Conservation (phyloP, 2,329 filamentous ascomycete genomes). For the Albophoma yamanashiensis region DNA sequence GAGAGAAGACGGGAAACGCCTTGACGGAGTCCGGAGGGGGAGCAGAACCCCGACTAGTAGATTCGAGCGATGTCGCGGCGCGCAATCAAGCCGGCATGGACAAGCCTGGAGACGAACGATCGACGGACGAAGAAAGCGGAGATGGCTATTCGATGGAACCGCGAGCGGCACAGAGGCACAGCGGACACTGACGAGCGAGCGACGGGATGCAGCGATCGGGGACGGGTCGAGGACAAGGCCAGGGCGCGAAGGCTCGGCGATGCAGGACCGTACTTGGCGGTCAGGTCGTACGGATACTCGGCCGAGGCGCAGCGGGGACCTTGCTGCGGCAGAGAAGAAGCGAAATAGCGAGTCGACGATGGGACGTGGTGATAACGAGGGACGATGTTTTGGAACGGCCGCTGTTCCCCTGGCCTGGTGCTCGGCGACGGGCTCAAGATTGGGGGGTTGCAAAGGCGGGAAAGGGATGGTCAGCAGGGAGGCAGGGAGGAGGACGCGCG, state of each 20-base stretch:
- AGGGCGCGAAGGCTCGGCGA: neutral
- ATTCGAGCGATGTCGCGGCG: neutral
- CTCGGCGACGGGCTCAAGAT: neutral
- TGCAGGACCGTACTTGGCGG: neutral
- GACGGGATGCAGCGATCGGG: neutral
- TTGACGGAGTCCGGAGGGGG: neutral
- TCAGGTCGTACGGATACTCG: neutral
- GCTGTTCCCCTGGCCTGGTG: neutral
- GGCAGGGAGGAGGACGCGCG: neutral
- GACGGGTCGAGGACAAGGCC: neutral
- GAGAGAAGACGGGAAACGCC: neutral
- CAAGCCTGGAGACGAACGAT: neutral
- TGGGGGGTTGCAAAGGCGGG: neutral
- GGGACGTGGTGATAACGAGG: neutral
- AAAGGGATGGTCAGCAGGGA: neutral
- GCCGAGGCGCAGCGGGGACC: neutral
- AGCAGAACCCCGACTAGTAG: neutral
- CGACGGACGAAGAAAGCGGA: neutral
- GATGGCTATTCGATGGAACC: neutral
- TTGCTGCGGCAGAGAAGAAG: neutral
- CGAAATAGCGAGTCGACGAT: neutral
- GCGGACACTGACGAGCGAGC: neutral
- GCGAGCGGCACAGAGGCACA: neutral
- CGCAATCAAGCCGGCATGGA: neutral
- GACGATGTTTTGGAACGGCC: neutral